These are phyloP conservation scores for Cordyceps cateniannulata DNA, from an alignment of 2,329 filamentous ascomycete genomes.

Conservation along the genomic window DNA sequence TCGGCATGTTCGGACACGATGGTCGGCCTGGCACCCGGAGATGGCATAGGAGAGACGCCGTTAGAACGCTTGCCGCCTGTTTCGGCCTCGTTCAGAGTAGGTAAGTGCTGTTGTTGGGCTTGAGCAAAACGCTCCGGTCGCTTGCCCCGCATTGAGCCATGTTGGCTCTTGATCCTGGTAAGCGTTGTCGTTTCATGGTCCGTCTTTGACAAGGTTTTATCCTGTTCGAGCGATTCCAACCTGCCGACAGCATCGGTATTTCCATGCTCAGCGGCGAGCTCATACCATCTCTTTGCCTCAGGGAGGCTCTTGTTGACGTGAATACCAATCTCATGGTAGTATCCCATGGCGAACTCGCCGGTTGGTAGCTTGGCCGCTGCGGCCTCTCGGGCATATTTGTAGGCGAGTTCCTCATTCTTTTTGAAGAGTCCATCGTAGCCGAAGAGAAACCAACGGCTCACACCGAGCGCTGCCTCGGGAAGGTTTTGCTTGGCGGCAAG, in stretches of 20 bases:
- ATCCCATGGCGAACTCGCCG: constrained; percentile 93
- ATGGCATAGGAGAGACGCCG: constrained; percentile 34
- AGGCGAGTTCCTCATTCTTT: constrained; percentile 93
- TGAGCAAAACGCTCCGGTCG: constrained; percentile 55
- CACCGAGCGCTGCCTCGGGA: constrained; percentile 86
- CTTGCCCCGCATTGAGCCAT: constrained; percentile 60
- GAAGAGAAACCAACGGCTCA: constrained; percentile 98
- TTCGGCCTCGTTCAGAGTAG: constrained; percentile 41
- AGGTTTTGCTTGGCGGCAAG: constrained; percentile 89
- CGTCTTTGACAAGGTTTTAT: constrained; percentile 77
- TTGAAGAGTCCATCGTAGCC: constrained; percentile 87
- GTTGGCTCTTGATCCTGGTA: constrained; percentile 75
- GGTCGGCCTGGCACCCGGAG: constrained; percentile 33
- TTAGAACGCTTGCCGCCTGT: constrained; percentile 17
- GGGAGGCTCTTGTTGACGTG: constrained; percentile 76
- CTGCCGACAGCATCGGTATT: constrained; percentile 82
- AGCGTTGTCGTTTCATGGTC: constrained; percentile 93
- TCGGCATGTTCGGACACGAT: constrained; percentile 33
- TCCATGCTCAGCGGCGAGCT: constrained; percentile 79
- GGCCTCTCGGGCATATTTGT: constrained; percentile 81
- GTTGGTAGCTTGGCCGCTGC: constrained; percentile 76
- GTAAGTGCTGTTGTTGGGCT: constrained; percentile 35
- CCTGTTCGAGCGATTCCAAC: constrained; percentile 76
- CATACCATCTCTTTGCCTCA: constrained; percentile 84
- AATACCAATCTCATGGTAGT: constrained; percentile 96